Conservation (phyloP, 2,329 filamentous ascomycete species). For the Aspergillus cejpii region DNA sequence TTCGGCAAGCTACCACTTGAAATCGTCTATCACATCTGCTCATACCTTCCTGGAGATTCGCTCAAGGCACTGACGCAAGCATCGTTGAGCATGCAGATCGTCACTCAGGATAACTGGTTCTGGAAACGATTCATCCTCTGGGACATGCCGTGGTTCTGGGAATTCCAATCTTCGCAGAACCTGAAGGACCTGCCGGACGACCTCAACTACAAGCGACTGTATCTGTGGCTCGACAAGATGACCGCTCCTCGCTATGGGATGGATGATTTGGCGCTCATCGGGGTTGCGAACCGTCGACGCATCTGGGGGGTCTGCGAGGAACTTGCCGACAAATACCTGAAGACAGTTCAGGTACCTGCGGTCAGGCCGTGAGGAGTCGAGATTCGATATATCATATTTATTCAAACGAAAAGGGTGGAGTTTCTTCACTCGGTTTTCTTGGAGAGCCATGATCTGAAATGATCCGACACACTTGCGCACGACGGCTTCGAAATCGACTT, state of each 20-base stretch:
- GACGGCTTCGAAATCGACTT: too few relatives aligned
- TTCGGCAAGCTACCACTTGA: conserved; percentile 16
- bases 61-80: conserved; percentile 14
- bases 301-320: conserved; percentile 18
- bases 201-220: conserved; percentile 16
- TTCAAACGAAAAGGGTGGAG: too few relatives aligned
- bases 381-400: too few relatives aligned
- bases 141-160: conserved; percentile 21
- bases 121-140: conserved; percentile 16
- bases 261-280: conserved; percentile 13
- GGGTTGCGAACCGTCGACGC: conserved; percentile 16
- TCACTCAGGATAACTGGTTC: conserved; percentile 18
- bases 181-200: conserved; percentile 1
- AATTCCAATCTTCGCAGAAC: conserved; percentile 6
- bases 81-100: conserved; percentile 12
- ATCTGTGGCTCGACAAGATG: conserved; percentile 14
- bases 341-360: background rate
- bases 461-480: too few relatives aligned
- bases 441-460: too few relatives aligned
- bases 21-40: conserved; percentile 16
- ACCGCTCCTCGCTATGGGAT: conserved; percentile 15
- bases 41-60: conserved; percentile 13
- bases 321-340: conserved; percentile 11
- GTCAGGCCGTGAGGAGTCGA: too few relatives aligned
- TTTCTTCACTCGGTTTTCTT: too few relatives aligned